Evolutionary conservation across 1,139 yeast species (phyloP).

Genomic region (Taphrina populina): DNA sequence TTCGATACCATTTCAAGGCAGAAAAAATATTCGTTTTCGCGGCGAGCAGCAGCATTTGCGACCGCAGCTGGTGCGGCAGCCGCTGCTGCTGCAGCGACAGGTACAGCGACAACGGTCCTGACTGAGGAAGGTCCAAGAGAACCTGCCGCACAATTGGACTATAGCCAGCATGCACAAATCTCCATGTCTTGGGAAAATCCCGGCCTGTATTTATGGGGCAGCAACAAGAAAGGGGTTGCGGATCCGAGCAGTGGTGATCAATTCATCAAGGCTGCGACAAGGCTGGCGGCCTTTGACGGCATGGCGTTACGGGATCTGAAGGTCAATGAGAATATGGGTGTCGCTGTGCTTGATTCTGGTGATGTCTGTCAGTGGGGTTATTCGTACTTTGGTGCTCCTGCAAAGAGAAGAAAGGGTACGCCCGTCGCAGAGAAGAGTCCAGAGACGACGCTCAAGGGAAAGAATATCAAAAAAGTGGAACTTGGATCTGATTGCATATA

Average conservation of each 20-base stretch:
- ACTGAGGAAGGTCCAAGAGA: no score
- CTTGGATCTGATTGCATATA: conserved; percentile 48
- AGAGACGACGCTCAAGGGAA: conserved; percentile 51
- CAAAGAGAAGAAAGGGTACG: conserved; percentile 41
- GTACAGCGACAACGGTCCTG: no score
- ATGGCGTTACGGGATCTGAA: conserved; percentile 60
- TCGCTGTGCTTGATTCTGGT: conserved; percentile 69
- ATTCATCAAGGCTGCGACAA: conserved; percentile 50
- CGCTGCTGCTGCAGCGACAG: no score
- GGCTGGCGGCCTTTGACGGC: conserved; percentile 65
- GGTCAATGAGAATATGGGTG: conserved; percentile 56
- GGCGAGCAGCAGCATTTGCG: no score
- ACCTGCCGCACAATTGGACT: conserved; percentile 15
- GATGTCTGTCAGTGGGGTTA: conserved; percentile 68
- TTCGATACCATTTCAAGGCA: no score
- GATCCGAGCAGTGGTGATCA: conserved; percentile 35
- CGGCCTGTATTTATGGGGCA: conserved; percentile 39
- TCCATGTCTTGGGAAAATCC: conserved; percentile 32
- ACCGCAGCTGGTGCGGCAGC: no score
- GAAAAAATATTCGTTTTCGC: no score
- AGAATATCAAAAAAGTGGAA: conserved; percentile 51
- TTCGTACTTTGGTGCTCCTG: conserved; percentile 42
- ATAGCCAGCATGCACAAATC: conserved; percentile 27
- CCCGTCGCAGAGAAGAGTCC: conserved; percentile 39
- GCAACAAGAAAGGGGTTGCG: conserved; percentile 37